These are phyloP conservation scores for Colletotrichum destructivum DNA, from an alignment of 2,329 filamentous ascomycete species.

Conservation along the genomic window DNA sequence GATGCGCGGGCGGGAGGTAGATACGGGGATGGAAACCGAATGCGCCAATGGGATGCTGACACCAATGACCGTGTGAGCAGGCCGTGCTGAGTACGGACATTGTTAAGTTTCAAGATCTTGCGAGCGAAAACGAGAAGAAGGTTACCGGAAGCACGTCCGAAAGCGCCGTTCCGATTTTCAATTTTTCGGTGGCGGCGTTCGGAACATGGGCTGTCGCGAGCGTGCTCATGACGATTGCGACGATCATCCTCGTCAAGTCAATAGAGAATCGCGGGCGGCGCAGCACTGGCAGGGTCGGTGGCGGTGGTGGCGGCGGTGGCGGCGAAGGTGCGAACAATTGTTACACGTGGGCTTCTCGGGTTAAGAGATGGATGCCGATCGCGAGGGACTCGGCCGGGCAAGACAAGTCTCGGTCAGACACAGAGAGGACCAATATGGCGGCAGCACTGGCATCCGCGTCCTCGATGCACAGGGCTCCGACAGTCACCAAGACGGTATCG, in stretches of 20 bases:
- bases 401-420: not conserved
- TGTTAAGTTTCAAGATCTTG: conserved; percentile 39
- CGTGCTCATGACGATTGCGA: conserved; percentile 33
- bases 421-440: conserved; percentile 4
- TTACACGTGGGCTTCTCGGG: not conserved
- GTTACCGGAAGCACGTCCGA: not conserved
- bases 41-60: conserved; percentile 23
- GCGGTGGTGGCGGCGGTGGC: not conserved
- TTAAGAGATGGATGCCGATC: not conserved
- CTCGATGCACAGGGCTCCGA: conserved; percentile 30
- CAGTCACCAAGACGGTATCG: conserved; percentile 23
- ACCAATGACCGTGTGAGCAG: conserved; percentile 13
- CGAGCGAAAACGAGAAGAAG: conserved; percentile 31
- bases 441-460: not conserved
- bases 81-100: conserved; percentile 39
- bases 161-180: conserved; percentile 17
- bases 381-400: conserved; percentile 18
- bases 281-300: not conserved
- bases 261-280: conserved; percentile 7
- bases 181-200: conserved; percentile 36
- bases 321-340: not conserved
- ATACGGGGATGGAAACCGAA: conserved; percentile 1
- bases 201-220: conserved; percentile 36
- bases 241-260: conserved; percentile 23
- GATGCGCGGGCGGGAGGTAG: conserved; percentile 4